Evolutionary conservation across 2,329 filamentous ascomycete genomes (phyloP), one percentile per base, ranked within the genome.

Genomic region (Scedosporium dehoogii): DNA sequence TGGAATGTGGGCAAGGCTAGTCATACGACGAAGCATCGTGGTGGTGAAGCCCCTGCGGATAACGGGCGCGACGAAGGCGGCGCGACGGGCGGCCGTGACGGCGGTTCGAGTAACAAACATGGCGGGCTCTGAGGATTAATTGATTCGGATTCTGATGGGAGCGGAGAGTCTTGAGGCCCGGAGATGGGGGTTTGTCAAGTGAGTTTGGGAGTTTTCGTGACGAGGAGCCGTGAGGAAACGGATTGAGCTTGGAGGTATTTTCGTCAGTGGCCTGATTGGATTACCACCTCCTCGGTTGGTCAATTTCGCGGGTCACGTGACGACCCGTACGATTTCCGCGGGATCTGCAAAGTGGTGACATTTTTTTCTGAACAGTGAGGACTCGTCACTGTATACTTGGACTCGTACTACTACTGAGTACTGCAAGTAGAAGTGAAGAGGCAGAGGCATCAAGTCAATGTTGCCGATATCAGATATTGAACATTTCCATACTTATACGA

Each of bases 61-160:
- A 66, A 76, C 75, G 62, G 71, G 59, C 63, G 75, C 70, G 65
- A 79, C 77, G 71, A 80, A 79, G 65, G 79, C 84, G 65, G 71
- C 75, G 68, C 60, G 63, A 66, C 85, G 83, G 71, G 83, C 84
- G 72, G 79, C 83, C 69, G 81, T 76, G 68, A 84, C 71, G 73
- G 80, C 84, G 72, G 85, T 79, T 73, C 85, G 85, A 79, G 85
- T 82, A 73, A 87, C 73, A 70, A 87, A 85, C 85, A 88, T 86
- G 64, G 66, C 65, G 64, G 67, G 64, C 62, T 10, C 18, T 55
- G 51, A 23, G 12, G 12, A 63, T 56, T 38, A 63, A 65, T 64
- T 67, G 67, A 63, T 65, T 65, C 64, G 63, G 60, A 58, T 48
- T 68, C 64, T 65, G 61, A 63, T 25, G 6, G 46, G 55, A 59